Base-by-base conservation (phyloP, 495 filamentous ascomycete species). In the Aspergillus cavernicola region DNA sequence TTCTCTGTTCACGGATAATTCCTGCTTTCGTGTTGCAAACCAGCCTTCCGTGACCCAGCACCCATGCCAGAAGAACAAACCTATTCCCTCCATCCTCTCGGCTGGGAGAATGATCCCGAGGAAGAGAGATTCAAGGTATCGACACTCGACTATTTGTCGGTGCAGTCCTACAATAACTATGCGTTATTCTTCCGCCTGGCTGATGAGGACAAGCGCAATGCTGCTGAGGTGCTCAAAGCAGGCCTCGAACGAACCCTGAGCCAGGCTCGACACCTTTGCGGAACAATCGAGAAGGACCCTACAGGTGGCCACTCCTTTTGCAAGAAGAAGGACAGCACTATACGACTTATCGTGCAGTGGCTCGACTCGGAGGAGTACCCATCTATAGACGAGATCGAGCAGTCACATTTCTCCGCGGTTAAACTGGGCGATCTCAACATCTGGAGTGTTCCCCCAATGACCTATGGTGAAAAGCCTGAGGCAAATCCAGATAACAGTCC, bases 191-290 rank as follows among this genome's bases (percentile, higher is more conserved):
- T 76, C 55, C 64, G 58, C 5, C 46, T 76, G 4, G 53, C 66
- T 4, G 69, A 75, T 23, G 57, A 42, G 2, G 57, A 65, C 29
- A 71, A 65, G 57, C 26, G 29, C 38, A 62, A 42, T n/a, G 60
- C 56, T 0, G 58, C 63, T 1, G 57, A 61, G 1, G 47, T 61
- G 1, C 50, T 76, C 20, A 63, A 61, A 22, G 31, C 42, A 6
- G 70, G 71, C 31, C 67, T 77, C 20, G 66, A 74, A 42, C 50
- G 56, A 7, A 75, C 72, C 3, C 61, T 79, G n/a, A 60, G 60
- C 41, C 72, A 79, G 45, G 53, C 52, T 15, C 58, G 73, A 12
- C 71, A 78, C 49, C 52, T 78, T 12, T 67, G 68, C 12, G 73
- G 74, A 12, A 72, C 62, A 11, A 70, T 79, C 26, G 71, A 78